Evolutionary conservation across 495 filamentous ascomycete species (phyloP).

Genomic region (Choiromyces venosus): DNA sequence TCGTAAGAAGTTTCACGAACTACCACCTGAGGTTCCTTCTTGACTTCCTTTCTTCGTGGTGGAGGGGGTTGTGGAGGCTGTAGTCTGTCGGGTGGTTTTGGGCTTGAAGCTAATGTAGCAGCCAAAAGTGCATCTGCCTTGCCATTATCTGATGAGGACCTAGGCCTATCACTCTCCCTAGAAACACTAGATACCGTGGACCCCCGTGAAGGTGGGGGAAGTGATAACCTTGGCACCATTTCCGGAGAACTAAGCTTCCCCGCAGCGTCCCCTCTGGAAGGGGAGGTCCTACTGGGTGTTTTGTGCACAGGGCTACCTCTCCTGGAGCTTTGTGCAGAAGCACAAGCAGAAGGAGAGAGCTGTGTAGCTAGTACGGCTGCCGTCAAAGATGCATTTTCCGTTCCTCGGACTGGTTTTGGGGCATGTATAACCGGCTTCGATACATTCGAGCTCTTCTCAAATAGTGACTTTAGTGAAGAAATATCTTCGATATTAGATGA

Average conservation of each 20-base stretch:
- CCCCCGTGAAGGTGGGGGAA: background rate
- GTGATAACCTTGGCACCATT: background rate
- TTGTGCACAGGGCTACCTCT: slow-evolving; percentile 15
- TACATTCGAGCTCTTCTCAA: slow-evolving; percentile 28
- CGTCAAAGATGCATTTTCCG: slow-evolving; percentile 34
- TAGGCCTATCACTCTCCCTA: background rate
- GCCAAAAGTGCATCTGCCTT: slow-evolving; percentile 19
- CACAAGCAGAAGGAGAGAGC: slow-evolving; percentile 19
- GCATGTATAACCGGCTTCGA: slow-evolving; percentile 26
- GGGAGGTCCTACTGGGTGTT: background rate
- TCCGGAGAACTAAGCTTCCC: background rate
- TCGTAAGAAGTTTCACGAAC: background rate
- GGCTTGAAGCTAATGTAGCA: slow-evolving; percentile 20
- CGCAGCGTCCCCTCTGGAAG: background rate
- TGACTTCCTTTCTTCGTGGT: slow-evolving; percentile 10
- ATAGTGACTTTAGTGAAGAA: slow-evolving; percentile 19
- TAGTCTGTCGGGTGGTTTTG: slow-evolving; percentile 5
- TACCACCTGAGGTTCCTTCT: background rate
- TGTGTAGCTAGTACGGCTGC: slow-evolving; percentile 36
- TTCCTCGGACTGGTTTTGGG: slow-evolving; percentile 19
- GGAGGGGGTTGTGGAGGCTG: slow-evolving; percentile 22
- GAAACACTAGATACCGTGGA: background rate
- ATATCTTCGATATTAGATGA: slow-evolving; percentile 27
- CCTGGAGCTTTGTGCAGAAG: slow-evolving; percentile 18
- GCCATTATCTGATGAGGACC: background rate